Base-by-base conservation (phyloP, 2,329 filamentous ascomycete species). In the Colletotrichum sp. region DNA sequence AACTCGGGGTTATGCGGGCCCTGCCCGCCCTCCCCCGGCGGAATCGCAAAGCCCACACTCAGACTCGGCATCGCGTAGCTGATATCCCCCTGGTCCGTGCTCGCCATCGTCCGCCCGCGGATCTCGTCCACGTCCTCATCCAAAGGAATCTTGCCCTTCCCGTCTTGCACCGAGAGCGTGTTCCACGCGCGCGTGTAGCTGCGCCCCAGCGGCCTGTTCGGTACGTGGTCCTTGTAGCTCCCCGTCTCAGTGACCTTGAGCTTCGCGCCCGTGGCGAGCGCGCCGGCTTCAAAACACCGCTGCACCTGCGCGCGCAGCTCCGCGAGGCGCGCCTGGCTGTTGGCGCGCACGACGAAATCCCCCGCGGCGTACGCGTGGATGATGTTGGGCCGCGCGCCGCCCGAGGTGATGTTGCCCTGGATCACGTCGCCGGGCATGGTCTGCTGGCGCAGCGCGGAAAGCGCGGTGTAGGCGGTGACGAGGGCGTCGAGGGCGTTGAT, bases 401-500 rank as follows among this genome's bases (percentile, higher is more conserved):
- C 90, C 69, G 90, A 81, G 0, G 87, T 86, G 71, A 93, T 89
- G 26, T 90, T 87, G 2, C 89, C 86, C 75, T 91, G 82, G 77
- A 90, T 86, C 8, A 88, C 82, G 71, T 89, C 88, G 6, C 88
- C 87, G 0, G 90, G 88, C 77, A 87, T 85, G 5, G 90, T 86
- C 80, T 92, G 91, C 80, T 92, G 90, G 1, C 91, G 87, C 8
- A 92, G 83, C 1, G 90, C 84, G 0, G 88, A 87, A 6, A 92
- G 81, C 59, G 84, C 84, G 68, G 86, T 87, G 77, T 89, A 89
- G 0, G 85, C 87, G 0, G 85, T 84, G 4, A 92, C 84, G 26
- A 91, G 79, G 1, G 90, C 90, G 78, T 93, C 91, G 0, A 92
- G 85, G 0, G 91, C 91, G 79, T 93, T 92, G 78, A 90, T 85